Conservation (phyloP, 2,329 filamentous ascomycete genomes). For the Knoxdaviesia capensis region DNA sequence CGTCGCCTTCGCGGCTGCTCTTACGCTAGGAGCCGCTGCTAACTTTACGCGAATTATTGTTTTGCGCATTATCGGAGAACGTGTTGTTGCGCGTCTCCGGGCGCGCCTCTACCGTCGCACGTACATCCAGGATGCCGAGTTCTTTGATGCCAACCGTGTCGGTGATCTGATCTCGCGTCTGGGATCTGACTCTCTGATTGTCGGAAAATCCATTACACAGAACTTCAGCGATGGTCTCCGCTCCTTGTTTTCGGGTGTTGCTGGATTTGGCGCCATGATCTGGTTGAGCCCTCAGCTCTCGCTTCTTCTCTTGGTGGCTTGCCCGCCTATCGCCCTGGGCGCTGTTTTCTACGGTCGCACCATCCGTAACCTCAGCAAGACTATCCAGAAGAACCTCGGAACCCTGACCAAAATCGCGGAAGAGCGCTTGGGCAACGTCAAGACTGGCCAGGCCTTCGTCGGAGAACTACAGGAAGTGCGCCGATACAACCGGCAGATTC, state of each 20-base stretch:
- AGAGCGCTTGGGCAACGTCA: slow-evolving; percentile 90
- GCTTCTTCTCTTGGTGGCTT: slow-evolving; percentile 66
- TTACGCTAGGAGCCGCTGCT: slow-evolving; percentile 67
- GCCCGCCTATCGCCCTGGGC: slow-evolving; percentile 75
- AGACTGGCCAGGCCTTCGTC: slow-evolving; percentile 89
- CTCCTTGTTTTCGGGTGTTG: slow-evolving; percentile 71
- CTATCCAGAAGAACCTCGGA: slow-evolving; percentile 86
- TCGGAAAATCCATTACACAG: slow-evolving; percentile 95
- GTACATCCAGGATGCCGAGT: slow-evolving; percentile 93
- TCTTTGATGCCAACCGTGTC: slow-evolving; percentile 94
- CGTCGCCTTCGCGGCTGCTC: slow-evolving; percentile 50
- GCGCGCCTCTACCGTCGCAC: slow-evolving; percentile 82
- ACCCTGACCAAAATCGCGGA: slow-evolving; percentile 93
- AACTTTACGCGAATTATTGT: slow-evolving; percentile 92
- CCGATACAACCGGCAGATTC: slow-evolving; percentile 81
- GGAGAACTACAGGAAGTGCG: slow-evolving; percentile 79
- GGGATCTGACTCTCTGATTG: slow-evolving; percentile 90
- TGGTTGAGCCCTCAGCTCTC: slow-evolving; percentile 86
- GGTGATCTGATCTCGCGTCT: slow-evolving; percentile 91
- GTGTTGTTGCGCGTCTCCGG: slow-evolving; percentile 76
- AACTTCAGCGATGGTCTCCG: slow-evolving; percentile 93
- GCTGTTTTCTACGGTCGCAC: slow-evolving; percentile 83
- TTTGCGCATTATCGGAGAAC: slow-evolving; percentile 80
- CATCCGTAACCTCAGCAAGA: slow-evolving; percentile 73
- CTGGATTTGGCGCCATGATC: slow-evolving; percentile 85